Percentiles rank a stretch among this genome's conserved stretches.
phyloP scores from a whole-genome alignment of 164 flowering plant genomes.

The Kingdonia uniflora region DNA sequence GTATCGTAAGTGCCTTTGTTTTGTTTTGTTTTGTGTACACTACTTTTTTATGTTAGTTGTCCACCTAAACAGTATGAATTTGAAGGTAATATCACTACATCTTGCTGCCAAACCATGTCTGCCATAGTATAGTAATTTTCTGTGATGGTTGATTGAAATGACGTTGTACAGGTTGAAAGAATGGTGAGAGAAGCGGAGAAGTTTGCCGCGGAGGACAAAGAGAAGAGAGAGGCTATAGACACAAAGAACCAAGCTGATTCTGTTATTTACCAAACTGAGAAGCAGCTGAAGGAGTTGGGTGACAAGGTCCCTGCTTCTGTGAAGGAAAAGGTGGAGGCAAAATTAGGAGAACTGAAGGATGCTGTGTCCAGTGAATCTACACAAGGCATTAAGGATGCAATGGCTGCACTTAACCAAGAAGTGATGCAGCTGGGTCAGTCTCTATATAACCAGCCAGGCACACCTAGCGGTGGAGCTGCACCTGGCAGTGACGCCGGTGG shows the following conservation, averaged over 20 bases:
- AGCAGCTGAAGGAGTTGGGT: constrained; percentile 70
- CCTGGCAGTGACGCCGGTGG: constrained; percentile 36
- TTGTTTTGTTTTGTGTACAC: no score
- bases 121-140: no score
- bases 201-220: constrained; percentile 69
- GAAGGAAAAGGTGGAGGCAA: constrained; percentile 62
- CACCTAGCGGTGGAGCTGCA: constrained; percentile 40
- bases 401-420: constrained; percentile 67
- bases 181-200: constrained; percentile 72
- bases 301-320: constrained; percentile 64
- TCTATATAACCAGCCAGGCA: constrained; percentile 59
- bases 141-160: neutral
- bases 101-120: no score
- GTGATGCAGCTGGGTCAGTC: constrained; percentile 82
- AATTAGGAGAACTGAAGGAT: constrained; percentile 57
- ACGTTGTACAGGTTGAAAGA: constrained; percentile 45
- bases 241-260: constrained; percentile 72
- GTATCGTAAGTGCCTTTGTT: no score
- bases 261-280: constrained; percentile 68
- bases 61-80: no score
- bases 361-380: constrained; percentile 50
- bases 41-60: no score
- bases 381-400: constrained; percentile 61
- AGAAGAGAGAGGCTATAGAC: constrained; percentile 76
- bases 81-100: no score